Evolutionary conservation across 805 yeast genomes (phyloP).

Genomic region (Pichia membranifaciens): DNA sequence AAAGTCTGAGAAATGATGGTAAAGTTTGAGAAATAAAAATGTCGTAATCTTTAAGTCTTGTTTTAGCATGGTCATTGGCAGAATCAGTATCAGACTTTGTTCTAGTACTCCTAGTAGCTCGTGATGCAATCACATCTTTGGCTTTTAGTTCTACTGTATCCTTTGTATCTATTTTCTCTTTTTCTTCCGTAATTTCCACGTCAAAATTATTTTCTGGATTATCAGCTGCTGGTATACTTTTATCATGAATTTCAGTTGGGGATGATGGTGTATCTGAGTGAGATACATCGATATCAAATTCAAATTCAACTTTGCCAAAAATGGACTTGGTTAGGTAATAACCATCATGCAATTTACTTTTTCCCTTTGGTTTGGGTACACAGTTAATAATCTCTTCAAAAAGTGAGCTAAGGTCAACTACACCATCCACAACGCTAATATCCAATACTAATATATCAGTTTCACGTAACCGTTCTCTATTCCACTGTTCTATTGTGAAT

Average conservation of each 20-base stretch:
- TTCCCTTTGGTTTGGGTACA: constrained; percentile 38
- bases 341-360: constrained; percentile 43
- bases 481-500: constrained; percentile 15
- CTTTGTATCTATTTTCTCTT: neutral
- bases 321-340: constrained; percentile 46
- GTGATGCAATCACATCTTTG: constrained; percentile 6
- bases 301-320: constrained; percentile 39
- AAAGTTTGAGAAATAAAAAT: constrained; percentile 13
- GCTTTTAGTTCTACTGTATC: too few species aligned
- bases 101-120: constrained; percentile 18
- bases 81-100: constrained; percentile 14
- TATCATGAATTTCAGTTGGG: too few species aligned
- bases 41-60: constrained; percentile 4
- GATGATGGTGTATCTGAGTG: too few species aligned
- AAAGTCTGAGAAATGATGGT: constrained; percentile 15
- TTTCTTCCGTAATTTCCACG: constrained; percentile 2
- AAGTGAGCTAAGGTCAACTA: constrained; percentile 17
- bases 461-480: constrained; percentile 14
- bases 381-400: constrained; percentile 21
- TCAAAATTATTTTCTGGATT: constrained; percentile 8
- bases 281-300: constrained; percentile 16
- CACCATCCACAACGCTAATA: constrained; percentile 13
- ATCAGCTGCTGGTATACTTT: too few species aligned
- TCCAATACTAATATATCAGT: constrained; percentile 10
- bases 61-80: constrained; percentile 12